Evolutionary conservation across 768 basidiomycete genomes (phyloP), one percentile per base, ranked within the genome.

Genomic region (Psilocybe azurescens): DNA sequence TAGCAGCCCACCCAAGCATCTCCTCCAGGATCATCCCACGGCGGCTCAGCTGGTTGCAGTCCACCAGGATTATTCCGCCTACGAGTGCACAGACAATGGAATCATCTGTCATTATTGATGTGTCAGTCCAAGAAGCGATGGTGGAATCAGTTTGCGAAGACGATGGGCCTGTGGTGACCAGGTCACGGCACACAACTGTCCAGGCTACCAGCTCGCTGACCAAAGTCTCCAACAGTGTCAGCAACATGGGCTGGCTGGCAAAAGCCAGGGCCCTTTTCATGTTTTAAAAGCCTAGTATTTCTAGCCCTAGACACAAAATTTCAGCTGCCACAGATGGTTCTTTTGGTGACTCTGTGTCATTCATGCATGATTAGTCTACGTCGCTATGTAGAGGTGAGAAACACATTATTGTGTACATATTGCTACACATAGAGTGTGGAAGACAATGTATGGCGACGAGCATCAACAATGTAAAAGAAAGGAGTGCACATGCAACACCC

Each of bases 91-190:
- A n/a, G n/a, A n/a, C n/a, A n/a, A n/a, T n/a, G 11, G 74, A 73
- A 30, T 70, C 58, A 14, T 74, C 67, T 58, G 63, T 82, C 63
- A 73, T 81, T 47, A 79, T 86, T 32, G 83, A 77, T 24, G 78
- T 85, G 8, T 82, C 80, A 52, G 78, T 86, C 38, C 78, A 84
- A 61, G 75, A 78, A 59, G 82, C 82, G 0, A 83, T 75, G 5
- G 74, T 75, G 13, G 75, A 77, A 56, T 59, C 74, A 3, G 55
- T 69, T 53, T 56, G 54, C n/a, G 63, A 44, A n/a, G 41, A 61
- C 10, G 56, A 57, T 13, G 61, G 64, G 1, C 61, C 64, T 7
- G 62, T 67, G 7, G 62, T 20, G 20, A 20, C 60, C 2, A 60
- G 58, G 13, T 69, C 69, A 18, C 60, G 68, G 38, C 66, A 69